Conservation (phyloP, 2,329 filamentous ascomycete species). For the Epichloe amarillans region DNA sequence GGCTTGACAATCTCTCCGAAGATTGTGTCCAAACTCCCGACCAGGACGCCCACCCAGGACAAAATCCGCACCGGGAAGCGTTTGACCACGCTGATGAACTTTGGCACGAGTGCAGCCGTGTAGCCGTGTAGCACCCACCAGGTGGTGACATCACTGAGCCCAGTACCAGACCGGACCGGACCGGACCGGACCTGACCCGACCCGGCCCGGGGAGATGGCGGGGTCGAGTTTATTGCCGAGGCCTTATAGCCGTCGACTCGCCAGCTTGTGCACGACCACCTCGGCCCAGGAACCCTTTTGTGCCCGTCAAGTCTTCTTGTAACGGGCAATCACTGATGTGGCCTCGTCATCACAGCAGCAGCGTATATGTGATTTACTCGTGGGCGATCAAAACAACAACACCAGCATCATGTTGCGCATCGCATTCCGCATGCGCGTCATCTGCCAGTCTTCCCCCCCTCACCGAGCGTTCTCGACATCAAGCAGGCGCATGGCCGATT, state of each 20-base stretch:
- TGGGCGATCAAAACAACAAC: not conserved
- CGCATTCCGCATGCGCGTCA: not conserved
- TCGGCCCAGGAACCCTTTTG: no score
- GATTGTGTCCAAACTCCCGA: constrained; percentile 27
- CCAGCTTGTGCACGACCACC: no score
- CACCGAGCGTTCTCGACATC: not conserved
- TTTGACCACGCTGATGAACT: no score
- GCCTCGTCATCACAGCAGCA: no score
- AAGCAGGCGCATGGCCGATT: not conserved
- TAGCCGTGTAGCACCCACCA: no score
- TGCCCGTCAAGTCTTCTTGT: no score
- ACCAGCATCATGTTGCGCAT: not conserved
- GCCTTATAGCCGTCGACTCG: not conserved
- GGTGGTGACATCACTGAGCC: no score
- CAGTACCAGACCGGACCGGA: no score
- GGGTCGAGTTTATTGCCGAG: not conserved
- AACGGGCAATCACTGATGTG: no score
- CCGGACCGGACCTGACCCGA: no score
- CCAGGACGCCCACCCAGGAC: constrained; percentile 15
- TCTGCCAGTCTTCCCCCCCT: not conserved
- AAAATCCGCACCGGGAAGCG: constrained; percentile 22
- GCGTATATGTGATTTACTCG: no score
- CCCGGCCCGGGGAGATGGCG: not conserved
- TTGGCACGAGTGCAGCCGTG: no score
- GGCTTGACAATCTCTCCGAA: constrained; percentile 30